Percentiles rank a stretch among this genome's conserved stretches.
Conservation (phyloP, 768 basidiomycete species). For the Phaeotremella skinneri region DNA sequence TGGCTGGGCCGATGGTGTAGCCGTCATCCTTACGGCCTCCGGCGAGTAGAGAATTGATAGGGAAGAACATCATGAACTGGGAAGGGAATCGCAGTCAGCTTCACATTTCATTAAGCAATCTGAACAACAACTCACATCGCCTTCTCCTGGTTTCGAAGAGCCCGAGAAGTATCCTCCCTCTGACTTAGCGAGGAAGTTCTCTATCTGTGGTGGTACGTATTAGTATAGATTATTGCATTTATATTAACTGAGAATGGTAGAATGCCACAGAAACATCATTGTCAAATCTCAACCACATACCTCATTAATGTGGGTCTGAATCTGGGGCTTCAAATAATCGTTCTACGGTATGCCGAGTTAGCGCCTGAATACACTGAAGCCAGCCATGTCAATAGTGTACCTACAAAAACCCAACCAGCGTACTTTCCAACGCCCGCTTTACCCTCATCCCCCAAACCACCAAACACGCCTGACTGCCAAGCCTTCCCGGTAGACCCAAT, state of each 20-base stretch:
- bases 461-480: conserved; percentile 1
- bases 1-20: conserved; percentile 25
- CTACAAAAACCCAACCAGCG: conserved; percentile 9
- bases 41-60: conserved; percentile 34
- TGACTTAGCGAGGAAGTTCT: conserved; percentile 33
- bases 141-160: conserved; percentile 36
- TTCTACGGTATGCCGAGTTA: conserved; percentile 2
- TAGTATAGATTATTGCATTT: conserved; percentile 1
- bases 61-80: conserved; percentile 49
- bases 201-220: conserved; percentile 28
- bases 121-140: conserved; percentile 35
- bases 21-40: conserved; percentile 27
- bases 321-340: conserved; percentile 18
- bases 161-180: conserved; percentile 39
- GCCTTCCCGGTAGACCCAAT: conserved; percentile 14
- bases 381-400: neutral
- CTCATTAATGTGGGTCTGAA: conserved; percentile 15
- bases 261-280: no score
- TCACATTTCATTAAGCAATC: neutral
- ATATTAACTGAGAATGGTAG: no score
- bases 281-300: conserved; percentile 13
- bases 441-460: conserved; percentile 9
- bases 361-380: neutral
- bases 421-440: conserved; percentile 15
- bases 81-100: neutral